These are phyloP conservation scores for Coemansia sp. DNA, from an alignment of 192 early-diverging fungal genomes.

Conservation along the genomic window DNA sequence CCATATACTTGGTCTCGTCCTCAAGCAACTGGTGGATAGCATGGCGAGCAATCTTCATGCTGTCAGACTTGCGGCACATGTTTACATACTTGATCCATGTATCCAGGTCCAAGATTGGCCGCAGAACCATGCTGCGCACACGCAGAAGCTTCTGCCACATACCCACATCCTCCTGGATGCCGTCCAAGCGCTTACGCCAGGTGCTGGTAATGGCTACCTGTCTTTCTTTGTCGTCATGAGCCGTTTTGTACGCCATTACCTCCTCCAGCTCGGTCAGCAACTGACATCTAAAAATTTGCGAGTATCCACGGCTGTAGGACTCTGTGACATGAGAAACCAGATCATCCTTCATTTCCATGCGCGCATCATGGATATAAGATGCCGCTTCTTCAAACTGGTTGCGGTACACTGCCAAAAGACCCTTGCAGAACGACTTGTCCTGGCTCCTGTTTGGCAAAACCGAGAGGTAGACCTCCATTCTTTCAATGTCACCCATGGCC, in stretches of 20 bases:
- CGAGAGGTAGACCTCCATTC: conserved; percentile 88
- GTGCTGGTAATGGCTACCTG: conserved; percentile 74
- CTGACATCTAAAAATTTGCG: conserved; percentile 86
- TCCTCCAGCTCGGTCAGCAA: conserved; percentile 98
- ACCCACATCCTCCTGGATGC: conserved; percentile 90
- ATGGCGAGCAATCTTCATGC: conserved; percentile 52
- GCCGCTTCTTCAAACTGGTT: conserved; percentile 74
- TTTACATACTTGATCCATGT: conserved; percentile 96
- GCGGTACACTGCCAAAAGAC: conserved; percentile 81
- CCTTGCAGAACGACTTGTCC: conserved; percentile 79
- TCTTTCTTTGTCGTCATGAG: conserved; percentile 76
- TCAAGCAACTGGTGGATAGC: conserved; percentile 33
- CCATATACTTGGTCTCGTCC: conserved; percentile 32
- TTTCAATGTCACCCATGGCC: conserved; percentile 86
- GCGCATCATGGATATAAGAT: conserved; percentile 75
- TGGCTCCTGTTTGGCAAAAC: conserved; percentile 72
- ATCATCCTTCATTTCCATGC: conserved; percentile 85
- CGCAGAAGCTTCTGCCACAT: conserved; percentile 92
- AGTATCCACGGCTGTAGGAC: conserved; percentile 91
- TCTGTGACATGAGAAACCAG: conserved; percentile 86
- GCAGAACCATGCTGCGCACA: conserved; percentile 83
- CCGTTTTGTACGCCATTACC: conserved; percentile 86
- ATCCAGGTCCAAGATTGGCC: conserved; percentile 90
- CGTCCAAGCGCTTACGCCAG: conserved; percentile 83
- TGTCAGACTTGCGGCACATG: conserved; percentile 85